phyloP scores from a whole-genome alignment of 2,329 filamentous ascomycete genomes.

The Sphaerulina musiva region DNA sequence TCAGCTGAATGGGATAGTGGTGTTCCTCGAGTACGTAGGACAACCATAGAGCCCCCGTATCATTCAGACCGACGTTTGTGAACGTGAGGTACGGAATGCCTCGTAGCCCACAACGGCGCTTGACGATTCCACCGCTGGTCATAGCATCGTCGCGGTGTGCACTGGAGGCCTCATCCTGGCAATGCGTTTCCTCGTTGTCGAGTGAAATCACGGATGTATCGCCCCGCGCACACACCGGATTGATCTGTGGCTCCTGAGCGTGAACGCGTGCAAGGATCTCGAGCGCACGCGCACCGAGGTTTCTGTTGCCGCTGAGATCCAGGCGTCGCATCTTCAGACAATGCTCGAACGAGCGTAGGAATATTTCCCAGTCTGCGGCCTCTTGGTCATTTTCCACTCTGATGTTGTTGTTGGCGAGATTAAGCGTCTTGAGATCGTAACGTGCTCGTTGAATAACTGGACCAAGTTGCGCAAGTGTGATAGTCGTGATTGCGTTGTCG shows the following conservation, averaged over 20 bases:
- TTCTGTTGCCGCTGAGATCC: slow-evolving; percentile 41
- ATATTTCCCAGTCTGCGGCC: slow-evolving; percentile 39
- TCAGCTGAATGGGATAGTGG: slow-evolving; percentile 35
- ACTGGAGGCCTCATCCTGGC: slow-evolving; percentile 6
- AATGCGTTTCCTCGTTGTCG: slow-evolving; percentile 10
- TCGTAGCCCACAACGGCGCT: slow-evolving; percentile 34
- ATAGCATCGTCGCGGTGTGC: slow-evolving; percentile 11
- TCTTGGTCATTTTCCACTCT: slow-evolving; percentile 34
- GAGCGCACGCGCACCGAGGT: slow-evolving; percentile 39
- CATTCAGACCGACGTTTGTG: slow-evolving; percentile 32
- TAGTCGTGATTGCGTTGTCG: slow-evolving; percentile 41
- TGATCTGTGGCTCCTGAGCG: slow-evolving; percentile 30
- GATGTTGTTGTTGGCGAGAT: slow-evolving; percentile 44
- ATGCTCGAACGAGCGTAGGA: slow-evolving; percentile 39
- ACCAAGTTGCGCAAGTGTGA: slow-evolving; percentile 38
- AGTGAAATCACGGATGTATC: slow-evolving; percentile 24
- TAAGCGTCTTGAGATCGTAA: slow-evolving; percentile 43
- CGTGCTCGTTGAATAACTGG: slow-evolving; percentile 37
- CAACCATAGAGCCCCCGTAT: slow-evolving; percentile 37
- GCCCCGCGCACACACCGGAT: slow-evolving; percentile 27
- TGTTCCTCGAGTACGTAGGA: slow-evolving; percentile 38
- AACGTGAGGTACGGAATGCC: slow-evolving; percentile 38
- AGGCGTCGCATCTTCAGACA: slow-evolving; percentile 42
- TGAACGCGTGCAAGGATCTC: slow-evolving; percentile 43
- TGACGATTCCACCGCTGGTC: slow-evolving; percentile 17